Conservation (phyloP, 306 rosid species). For the Quercus parvula region DNA sequence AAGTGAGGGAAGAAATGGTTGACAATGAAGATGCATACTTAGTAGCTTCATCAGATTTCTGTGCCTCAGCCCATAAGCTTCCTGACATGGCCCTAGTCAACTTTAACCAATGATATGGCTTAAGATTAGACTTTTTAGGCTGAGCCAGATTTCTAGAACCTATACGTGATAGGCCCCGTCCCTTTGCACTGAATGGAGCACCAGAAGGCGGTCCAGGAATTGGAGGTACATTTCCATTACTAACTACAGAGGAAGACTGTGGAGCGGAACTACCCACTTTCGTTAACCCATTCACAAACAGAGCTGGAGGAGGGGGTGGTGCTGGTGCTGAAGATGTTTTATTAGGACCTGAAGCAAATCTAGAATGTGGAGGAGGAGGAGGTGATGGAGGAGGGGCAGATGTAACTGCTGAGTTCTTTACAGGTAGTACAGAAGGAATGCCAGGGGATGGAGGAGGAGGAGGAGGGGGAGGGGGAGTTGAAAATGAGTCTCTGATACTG, state of each 20-base stretch:
- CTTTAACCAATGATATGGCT: conserved; percentile 98
- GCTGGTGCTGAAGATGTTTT: conserved; percentile 43
- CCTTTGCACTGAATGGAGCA: conserved; percentile 60
- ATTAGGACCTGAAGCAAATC: conserved; percentile 27
- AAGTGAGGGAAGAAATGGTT: conserved; percentile 20
- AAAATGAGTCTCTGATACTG: conserved; percentile 17
- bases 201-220: conserved; percentile 78
- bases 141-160: conserved; percentile 46
- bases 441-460: conserved; percentile 36
- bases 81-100: conserved; percentile 94
- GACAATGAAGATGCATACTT: conserved; percentile 47
- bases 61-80: conserved; percentile 97
- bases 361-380: conserved; percentile 51
- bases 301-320: conserved; percentile 66
- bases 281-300: conserved; percentile 39
- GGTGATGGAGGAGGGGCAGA: conserved; percentile 60
- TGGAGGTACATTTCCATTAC: conserved; percentile 50
- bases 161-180: conserved; percentile 53
- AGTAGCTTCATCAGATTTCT: conserved; percentile 69
- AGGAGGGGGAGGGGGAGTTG: conserved; percentile 26
- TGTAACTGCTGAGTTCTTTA: background rate
- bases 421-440: conserved; percentile 4
- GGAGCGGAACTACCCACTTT: conserved; percentile 34
- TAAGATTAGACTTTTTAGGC: conserved; percentile 66
- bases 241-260: conserved; percentile 24